Evolutionary conservation across 305 asterid species (phyloP).

Genomic region (Solanum aculeatissimum): DNA sequence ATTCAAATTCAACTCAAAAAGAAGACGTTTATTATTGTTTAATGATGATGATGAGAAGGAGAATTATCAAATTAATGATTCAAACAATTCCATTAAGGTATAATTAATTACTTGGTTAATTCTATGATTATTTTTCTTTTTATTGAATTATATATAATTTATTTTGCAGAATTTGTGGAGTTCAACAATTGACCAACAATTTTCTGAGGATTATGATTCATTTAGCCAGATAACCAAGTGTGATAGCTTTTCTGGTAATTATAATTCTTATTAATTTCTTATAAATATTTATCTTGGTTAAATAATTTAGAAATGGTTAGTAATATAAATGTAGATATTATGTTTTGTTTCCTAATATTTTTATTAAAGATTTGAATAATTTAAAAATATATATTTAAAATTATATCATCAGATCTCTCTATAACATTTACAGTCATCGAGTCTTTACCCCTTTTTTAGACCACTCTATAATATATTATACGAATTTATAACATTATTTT

Average conservation of each 20-base stretch:
- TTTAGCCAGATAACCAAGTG: slow-evolving; percentile 23
- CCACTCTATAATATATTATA: not conserved
- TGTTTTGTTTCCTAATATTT: not conserved
- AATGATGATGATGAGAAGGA: slow-evolving; percentile 1
- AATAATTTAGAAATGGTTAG: not conserved
- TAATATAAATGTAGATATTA: not conserved
- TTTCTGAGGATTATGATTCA: slow-evolving; percentile 20
- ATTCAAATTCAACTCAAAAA: slow-evolving; percentile 57
- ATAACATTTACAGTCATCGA: not conserved
- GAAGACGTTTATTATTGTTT: slow-evolving; percentile 37
- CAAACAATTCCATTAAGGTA: slow-evolving; percentile 11
- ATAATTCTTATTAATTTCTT: not conserved
- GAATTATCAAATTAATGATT: not conserved
- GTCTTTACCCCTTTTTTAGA: not conserved
- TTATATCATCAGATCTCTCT: not conserved
- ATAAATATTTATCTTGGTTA: not conserved
- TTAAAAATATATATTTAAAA: not conserved
- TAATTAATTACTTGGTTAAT: not conserved
- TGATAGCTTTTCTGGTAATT: slow-evolving; percentile 37
- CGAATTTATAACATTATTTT: not conserved
- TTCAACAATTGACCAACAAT: slow-evolving; percentile 22
- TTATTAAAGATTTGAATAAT: not conserved
- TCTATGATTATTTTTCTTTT: not conserved
- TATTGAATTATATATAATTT: not conserved
- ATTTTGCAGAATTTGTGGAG: slow-evolving; percentile 24